Evolutionary conservation across 73 alveolate species (phyloP).

Genomic region (Blepharisma japonicum): DNA sequence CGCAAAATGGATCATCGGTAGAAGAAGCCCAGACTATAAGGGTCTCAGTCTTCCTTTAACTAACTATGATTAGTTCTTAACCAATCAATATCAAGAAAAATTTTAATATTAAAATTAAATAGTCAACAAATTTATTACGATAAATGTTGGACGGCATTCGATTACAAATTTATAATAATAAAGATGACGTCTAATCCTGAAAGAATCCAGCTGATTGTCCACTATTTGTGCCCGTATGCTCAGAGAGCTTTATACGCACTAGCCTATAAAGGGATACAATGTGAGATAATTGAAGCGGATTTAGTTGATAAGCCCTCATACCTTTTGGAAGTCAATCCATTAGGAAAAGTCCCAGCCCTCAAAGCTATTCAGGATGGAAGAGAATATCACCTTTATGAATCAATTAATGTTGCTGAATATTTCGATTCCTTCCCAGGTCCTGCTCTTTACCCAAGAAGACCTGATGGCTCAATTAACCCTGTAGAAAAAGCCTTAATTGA

Average conservation of each 20-base stretch:
- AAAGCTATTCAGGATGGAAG: background rate
- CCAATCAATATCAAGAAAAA: too few species aligned
- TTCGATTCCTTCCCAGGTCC: constrained; percentile 27
- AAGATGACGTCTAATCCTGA: background rate
- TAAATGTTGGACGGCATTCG: too few species aligned
- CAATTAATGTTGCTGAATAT: constrained; percentile 5
- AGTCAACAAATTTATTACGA: too few species aligned
- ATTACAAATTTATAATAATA: too few species aligned
- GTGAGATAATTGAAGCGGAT: background rate
- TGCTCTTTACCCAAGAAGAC: background rate
- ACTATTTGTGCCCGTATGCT: constrained; percentile 23
- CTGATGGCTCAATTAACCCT: background rate
- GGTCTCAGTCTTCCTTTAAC: constrained; percentile 12
- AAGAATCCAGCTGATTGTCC: background rate
- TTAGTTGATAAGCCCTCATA: background rate
- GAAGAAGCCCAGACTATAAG: background rate
- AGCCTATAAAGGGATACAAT: background rate
- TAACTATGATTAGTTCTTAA: background rate
- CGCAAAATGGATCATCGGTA: background rate
- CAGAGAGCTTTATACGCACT: constrained; percentile 21
- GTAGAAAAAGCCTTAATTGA: constrained; percentile 18
- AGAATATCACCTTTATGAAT: background rate
- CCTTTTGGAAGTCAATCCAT: constrained; percentile 4
- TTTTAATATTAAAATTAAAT: too few species aligned
- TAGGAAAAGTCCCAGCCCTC: constrained; percentile 24